Base-by-base conservation (phyloP, 192 early-diverging fungal species). In the Helicostylum pulchrum region DNA sequence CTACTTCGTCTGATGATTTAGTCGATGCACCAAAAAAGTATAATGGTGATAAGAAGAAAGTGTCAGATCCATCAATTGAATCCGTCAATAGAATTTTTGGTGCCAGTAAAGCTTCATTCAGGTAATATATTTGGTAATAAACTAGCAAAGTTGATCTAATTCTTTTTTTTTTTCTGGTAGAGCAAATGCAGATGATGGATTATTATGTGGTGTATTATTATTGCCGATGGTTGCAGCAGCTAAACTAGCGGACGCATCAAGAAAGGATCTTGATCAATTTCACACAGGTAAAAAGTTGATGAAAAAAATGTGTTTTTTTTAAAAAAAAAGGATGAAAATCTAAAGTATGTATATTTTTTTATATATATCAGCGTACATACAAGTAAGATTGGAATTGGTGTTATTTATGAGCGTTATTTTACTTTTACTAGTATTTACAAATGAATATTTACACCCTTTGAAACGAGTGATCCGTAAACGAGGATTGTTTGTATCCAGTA, bases 181-280 rank as follows among this genome's bases (percentile, higher is more conserved):
- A 66, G 69, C 61, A 39, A 78, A 77, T 43, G 83, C 78, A 9
- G 83, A 85, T 52, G 82, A 83, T 66, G 83, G 83, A 53, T 64
- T 80, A 30, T 69, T 85, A 15, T 85, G 78, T 47, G 79, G 79
- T 32, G 72, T 74, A 10, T 51, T 83, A 30, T 49, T 85, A 14
- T 54, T 81, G n/a, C 81, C 81, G 1, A 73, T 83, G n/a, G 76
- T 85, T 2, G 61, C 80, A 51, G 69, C 72, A 1, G 76, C 81
- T 34, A 81, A 85, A 71, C 65, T 83, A 43, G 64, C 80, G 3
- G 76, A 80, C 52, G 65, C 65, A 65, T 58, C 68, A 57, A 42
- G 67, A 51, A 44, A 53, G 44, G 8, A 73, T 46, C 21, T 46
- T 7, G 56, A 72, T 30, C 58, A 74, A 14, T 54, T 61, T 43